phyloP scores from a whole-genome alignment of 108 stramenopile genomes.

The Discostella stelligeroides region DNA sequence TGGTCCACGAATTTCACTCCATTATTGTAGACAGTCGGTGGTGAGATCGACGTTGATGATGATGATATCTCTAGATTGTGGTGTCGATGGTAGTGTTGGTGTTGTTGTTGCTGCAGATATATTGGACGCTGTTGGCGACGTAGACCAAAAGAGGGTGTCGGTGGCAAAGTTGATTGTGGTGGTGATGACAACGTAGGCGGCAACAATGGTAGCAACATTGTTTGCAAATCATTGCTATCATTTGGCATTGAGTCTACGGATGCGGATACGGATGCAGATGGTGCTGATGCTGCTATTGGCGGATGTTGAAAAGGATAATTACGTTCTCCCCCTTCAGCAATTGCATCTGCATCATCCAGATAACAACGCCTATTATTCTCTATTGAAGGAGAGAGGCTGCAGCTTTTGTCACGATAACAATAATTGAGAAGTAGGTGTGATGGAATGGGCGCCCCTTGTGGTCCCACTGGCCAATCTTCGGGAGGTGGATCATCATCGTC shows the following conservation, averaged over 20 bases:
- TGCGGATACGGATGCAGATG: too few species aligned
- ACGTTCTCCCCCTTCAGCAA: conserved; percentile 7
- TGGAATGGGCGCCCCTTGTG: conserved; percentile 40
- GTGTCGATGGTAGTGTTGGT: neutral
- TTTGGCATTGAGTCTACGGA: too few species aligned
- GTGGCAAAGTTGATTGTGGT: too few species aligned
- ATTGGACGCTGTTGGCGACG: too few species aligned
- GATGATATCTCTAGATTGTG: neutral
- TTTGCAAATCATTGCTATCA: too few species aligned
- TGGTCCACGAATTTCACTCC: too few species aligned
- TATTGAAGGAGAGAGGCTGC: neutral
- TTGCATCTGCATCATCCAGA: conserved; percentile 4
- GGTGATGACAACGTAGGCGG: neutral
- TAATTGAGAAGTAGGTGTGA: neutral
- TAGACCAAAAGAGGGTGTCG: neutral
- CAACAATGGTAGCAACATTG: too few species aligned
- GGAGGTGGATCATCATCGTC: neutral
- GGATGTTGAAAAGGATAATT: neutral
- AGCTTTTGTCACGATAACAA: neutral
- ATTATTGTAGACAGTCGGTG: too few species aligned
- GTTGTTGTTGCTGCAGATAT: neutral
- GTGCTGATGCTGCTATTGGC: too few species aligned
- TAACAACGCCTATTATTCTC: neutral
- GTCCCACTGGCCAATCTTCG: conserved; percentile 34
- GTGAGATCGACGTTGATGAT: neutral